Evolutionary conservation across 306 rosid species (phyloP).

Genomic region (Neltuma alba): DNA sequence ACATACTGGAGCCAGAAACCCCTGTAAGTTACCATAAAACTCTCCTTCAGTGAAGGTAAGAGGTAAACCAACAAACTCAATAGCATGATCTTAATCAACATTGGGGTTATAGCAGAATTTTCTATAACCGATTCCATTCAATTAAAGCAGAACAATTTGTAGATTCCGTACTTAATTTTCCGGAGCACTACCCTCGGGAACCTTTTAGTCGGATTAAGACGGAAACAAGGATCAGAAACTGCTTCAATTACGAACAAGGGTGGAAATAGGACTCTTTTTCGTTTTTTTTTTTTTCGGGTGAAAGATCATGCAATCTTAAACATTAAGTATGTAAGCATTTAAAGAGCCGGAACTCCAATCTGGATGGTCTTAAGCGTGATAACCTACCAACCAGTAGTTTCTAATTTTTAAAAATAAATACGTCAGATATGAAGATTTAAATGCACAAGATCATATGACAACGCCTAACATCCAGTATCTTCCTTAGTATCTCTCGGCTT

Average conservation of each 20-base stretch:
- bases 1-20: conserved; percentile 28
- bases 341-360: conserved; percentile 38
- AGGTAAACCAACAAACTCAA: conserved; percentile 18
- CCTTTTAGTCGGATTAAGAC: conserved; percentile 23
- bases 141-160: conserved; percentile 31
- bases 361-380: conserved; percentile 35
- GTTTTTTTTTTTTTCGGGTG: neutral
- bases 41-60: conserved; percentile 24
- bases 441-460: conserved; percentile 27
- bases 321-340: conserved; percentile 6
- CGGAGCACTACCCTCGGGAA: conserved; percentile 23
- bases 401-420: conserved; percentile 39
- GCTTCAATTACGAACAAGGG: conserved; percentile 24
- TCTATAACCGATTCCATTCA: conserved; percentile 8
- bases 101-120: neutral
- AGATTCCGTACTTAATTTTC: conserved; percentile 29
- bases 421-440: conserved; percentile 31
- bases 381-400: conserved; percentile 42
- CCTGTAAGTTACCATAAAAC: conserved; percentile 33
- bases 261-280: neutral
- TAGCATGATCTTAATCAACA: conserved; percentile 5
- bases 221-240: conserved; percentile 26
- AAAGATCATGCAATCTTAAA: conserved; percentile 34
- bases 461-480: conserved; percentile 27
- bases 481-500: conserved; percentile 22